A percentile compares a stretch with the other conserved stretches of the same genome.
Evolutionary conservation across 805 yeast species (phyloP).

Genomic region (Schwanniomyces sp.): DNA sequence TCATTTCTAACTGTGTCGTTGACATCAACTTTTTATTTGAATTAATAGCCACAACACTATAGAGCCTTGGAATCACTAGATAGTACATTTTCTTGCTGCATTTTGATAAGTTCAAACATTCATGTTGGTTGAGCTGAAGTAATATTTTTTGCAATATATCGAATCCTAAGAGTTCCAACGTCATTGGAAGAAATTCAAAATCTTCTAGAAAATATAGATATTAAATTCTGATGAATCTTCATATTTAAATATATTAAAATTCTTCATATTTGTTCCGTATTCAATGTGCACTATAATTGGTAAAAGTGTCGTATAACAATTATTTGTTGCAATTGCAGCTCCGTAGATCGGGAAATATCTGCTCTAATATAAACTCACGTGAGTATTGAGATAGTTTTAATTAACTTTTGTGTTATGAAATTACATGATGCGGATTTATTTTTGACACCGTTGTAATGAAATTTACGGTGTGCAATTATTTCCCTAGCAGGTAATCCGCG

Average conservation of each 20-base stretch:
- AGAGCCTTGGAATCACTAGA: slow-evolving; percentile 13
- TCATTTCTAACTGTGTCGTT: neutral
- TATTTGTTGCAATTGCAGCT: neutral
- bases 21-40: slow-evolving; percentile 5
- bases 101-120: slow-evolving; percentile 11
- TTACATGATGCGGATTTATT: too few species aligned
- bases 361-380: slow-evolving; percentile 9
- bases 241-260: neutral
- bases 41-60: slow-evolving; percentile 8
- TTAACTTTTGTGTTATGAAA: too few species aligned
- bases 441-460: too few species aligned
- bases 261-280: neutral
- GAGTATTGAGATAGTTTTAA: neutral
- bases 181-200: neutral
- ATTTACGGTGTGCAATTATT: too few species aligned
- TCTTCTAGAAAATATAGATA: neutral
- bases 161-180: slow-evolving; percentile 12
- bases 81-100: slow-evolving; percentile 11
- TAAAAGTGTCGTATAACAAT: neutral
- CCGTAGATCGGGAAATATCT: slow-evolving; percentile 9
- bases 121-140: slow-evolving; percentile 11
- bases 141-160: slow-evolving; percentile 17
- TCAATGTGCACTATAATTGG: neutral
- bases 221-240: neutral
- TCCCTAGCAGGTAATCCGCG: too few species aligned